A percentile compares a stretch with the other conserved stretches of the same genome.
Evolutionary conservation across 2,329 filamentous ascomycete genomes (phyloP).

Genomic region (Fusarium kyushuense): DNA sequence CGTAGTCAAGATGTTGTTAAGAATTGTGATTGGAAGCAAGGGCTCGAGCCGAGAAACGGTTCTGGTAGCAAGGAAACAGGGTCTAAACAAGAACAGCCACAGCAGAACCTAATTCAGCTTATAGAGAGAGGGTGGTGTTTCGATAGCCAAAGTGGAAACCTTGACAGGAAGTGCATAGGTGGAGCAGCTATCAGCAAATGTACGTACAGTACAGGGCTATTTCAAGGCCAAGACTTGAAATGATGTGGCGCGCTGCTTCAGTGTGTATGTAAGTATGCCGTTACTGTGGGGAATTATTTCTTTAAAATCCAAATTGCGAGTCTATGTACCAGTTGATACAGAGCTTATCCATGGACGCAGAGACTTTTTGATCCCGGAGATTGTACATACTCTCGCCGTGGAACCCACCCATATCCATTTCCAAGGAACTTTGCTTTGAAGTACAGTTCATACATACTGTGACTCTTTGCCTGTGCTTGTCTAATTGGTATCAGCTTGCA

Average conservation of each 20-base stretch:
- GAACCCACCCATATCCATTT: conserved; percentile 18
- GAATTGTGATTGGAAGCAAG: conserved; percentile 29
- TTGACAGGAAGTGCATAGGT: conserved; percentile 16
- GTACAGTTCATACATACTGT: neutral
- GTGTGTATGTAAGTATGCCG: conserved; percentile 10
- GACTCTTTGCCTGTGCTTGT: neutral
- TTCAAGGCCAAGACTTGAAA: conserved; percentile 38
- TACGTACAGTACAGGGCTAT: conserved; percentile 13
- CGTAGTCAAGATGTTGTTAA: conserved; percentile 14
- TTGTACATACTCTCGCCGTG: conserved; percentile 24
- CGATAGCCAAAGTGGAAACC: conserved; percentile 27
- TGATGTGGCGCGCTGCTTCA: conserved; percentile 26
- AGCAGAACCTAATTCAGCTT: conserved; percentile 14
- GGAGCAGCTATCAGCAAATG: conserved; percentile 15
- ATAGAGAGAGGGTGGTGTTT: conserved; percentile 10
- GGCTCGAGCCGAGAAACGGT: conserved; percentile 34
- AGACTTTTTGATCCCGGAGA: conserved; percentile 30
- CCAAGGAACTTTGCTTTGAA: conserved; percentile 26
- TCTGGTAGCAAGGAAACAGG: conserved; percentile 35
- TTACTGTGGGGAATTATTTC: conserved; percentile 25
- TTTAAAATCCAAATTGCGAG: conserved; percentile 6
- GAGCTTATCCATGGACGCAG: conserved; percentile 1
- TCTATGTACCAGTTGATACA: no score
- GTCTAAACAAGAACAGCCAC: conserved; percentile 39
- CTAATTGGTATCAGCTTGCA: neutral